Base-by-base conservation (phyloP, 805 yeast species). In the Kuraishia hungarica region DNA sequence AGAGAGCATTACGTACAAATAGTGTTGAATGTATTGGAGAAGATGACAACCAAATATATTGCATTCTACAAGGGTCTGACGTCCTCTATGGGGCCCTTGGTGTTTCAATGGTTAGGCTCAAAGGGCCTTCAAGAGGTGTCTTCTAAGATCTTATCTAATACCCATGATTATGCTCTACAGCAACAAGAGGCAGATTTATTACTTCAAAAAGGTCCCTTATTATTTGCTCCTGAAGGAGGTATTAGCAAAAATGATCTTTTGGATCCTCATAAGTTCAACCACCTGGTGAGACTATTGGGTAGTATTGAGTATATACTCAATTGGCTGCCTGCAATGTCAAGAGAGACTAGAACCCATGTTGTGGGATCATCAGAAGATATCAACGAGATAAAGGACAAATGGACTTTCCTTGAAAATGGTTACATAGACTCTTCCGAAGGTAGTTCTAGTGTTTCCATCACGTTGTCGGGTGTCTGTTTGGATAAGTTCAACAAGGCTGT, bases 281-380 rank as follows among this genome's bases (percentile, higher is more conserved):
- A 78, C 21, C 72, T 84, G 2, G 72, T 84, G 13, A 70, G 81
- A 54, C 70, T 88, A 50, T 70, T 83, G 20, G 72, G 79, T 15
- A 79, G 87, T 2, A 59, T 85, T 1, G 69, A 74, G 19, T 81
- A 90, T 83, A 70, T 84, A 2, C 66, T 81, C 48, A 61, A 72
- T 19, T 84, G 91, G 87, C 72, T 88, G 50, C 86, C 88, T 0
- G 63, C 63, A 4, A 67, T 84, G 63, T 73, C 79, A 54, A 78
- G 79, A 53, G 74, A 72, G 8, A 65, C 70, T 5, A 59, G 59
- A 19, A 17, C 53, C 21, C 43, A 47, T 23, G 53, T 54, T 52
- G 15, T 53, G 55, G 17, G 20, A 43, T 1, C 54, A 19, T 46
- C 56, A 7, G 54, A 61, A 7, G 61, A 55, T 50, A 55, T 61